Evolutionary conservation across 2,329 filamentous ascomycete species (phyloP).

Genomic region (Claviceps sp.): DNA sequence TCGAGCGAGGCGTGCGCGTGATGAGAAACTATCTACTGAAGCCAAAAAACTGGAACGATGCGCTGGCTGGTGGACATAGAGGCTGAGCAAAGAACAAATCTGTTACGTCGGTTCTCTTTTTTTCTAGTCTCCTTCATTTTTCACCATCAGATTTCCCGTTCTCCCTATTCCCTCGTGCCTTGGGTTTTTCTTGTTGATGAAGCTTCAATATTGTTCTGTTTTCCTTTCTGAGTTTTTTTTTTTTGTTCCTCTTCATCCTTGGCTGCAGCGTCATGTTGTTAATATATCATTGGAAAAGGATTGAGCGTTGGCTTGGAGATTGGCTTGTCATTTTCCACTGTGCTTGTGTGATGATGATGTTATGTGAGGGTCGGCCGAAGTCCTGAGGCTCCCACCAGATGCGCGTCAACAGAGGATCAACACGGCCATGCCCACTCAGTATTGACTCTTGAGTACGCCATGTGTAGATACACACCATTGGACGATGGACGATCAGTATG

Average conservation of each 20-base stretch:
- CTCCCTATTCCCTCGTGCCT: constrained; percentile 6
- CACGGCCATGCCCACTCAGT: too few species aligned
- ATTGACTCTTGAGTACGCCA: too few species aligned
- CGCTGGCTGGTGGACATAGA: background rate
- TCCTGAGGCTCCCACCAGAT: too few species aligned
- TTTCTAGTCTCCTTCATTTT: constrained; percentile 5
- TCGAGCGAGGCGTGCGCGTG: background rate
- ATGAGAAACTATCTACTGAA: constrained; percentile 12
- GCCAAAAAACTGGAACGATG: background rate
- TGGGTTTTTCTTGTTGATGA: constrained; percentile 6
- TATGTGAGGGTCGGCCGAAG: background rate
- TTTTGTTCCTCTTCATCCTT: background rate
- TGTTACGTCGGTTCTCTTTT: background rate
- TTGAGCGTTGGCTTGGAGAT: background rate
- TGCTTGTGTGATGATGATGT: background rate
- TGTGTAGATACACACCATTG: too few species aligned
- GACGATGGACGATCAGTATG: too few species aligned
- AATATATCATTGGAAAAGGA: background rate
- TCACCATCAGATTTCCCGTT: background rate
- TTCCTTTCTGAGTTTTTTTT: background rate
- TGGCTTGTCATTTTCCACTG: background rate
- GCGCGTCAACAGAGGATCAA: too few species aligned
- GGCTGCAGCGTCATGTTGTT: background rate
- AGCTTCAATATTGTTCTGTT: background rate
- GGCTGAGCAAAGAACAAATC: background rate